Evolutionary conservation across 495 filamentous ascomycete genomes (phyloP), one percentile per base, ranked within the genome.

Genomic region (Aspergillus egyptiacus): DNA sequence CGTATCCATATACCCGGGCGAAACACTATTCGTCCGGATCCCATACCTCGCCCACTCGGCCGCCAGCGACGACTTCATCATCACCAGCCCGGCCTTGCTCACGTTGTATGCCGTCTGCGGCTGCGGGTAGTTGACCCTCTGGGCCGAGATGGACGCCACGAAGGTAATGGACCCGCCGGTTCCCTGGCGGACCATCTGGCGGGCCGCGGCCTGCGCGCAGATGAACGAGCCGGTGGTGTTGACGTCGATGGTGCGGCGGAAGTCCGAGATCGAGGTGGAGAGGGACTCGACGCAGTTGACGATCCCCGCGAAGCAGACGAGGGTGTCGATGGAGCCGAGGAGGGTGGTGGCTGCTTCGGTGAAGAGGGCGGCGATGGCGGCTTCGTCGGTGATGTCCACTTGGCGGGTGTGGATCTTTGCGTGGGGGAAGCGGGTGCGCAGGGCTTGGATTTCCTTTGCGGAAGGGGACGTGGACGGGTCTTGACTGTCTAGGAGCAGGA

Each of bases 1-100:
- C 3, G 84, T 89, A 60, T 89, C 81, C 83, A 87, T 88, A 57
- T 89, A 88, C 7, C 85, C 84, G 0, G 85, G 85, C 14, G 67
- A 75, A 14, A 89, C 72, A 18, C 69, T 75, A 50, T 88, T 89
- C 11, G 86, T 82, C 13, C 80, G 65, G 46, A 89, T 85, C 2
- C 77, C 77, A 48, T 77, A 67, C 2, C 60, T 54, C 1, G 73
- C 69, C 78, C 71, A 74, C 43, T 74, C 71, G 0, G 70, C 70
- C 2, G 71, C 71, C 6, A 74, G 53, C 33, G 55, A 58, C 19
- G 39, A 51, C 38, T 58, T 60, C 36, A 72, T 46, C 14, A 64
- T 58, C 19, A 72, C 39, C 14, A 74, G 37, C 1, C 55, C 68
- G 0, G 68, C 64, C 53, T 74, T 74, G 24, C 63, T 68, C 24